phyloP scores from a whole-genome alignment of 768 basidiomycete genomes.

The Podaxis pistillaris region DNA sequence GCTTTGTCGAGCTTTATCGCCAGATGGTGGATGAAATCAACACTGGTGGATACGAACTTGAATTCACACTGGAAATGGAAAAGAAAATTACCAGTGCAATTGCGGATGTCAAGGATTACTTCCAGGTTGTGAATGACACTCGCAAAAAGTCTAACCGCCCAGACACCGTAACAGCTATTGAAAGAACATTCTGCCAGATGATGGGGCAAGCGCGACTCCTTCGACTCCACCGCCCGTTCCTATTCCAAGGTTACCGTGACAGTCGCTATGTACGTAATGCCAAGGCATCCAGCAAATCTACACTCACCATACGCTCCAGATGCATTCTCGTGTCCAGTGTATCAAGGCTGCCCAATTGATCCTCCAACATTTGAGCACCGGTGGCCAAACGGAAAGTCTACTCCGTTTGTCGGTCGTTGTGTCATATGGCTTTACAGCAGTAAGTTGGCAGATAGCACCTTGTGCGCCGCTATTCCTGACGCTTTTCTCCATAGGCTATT shows the following conservation, averaged over 20 bases:
- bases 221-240: conserved; percentile 24
- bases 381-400: conserved; percentile 21
- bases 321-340: conserved; percentile 24
- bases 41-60: conserved; percentile 20
- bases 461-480: not conserved
- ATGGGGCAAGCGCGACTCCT: conserved; percentile 26
- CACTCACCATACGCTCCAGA: conserved; percentile 13
- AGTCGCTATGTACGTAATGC: conserved; percentile 21
- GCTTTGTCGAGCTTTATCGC: conserved; percentile 23
- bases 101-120: conserved; percentile 11
- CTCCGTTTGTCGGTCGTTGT: conserved; percentile 25
- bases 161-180: conserved; percentile 16
- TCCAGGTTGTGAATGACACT: conserved; percentile 16
- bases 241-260: conserved; percentile 25
- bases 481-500: conserved; percentile 17
- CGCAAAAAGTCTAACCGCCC: conserved; percentile 17
- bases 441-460: conserved; percentile 4
- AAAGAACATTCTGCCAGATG: conserved; percentile 23
- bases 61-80: conserved; percentile 23
- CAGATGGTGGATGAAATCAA: conserved; percentile 25
- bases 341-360: conserved; percentile 24
- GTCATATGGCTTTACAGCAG: conserved; percentile 25
- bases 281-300: too few relatives aligned
- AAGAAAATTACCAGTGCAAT: conserved; percentile 15
- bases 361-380: conserved; percentile 21